These are phyloP conservation scores for Komagataella populi DNA, from an alignment of 805 yeast species.

Conservation along the genomic window DNA sequence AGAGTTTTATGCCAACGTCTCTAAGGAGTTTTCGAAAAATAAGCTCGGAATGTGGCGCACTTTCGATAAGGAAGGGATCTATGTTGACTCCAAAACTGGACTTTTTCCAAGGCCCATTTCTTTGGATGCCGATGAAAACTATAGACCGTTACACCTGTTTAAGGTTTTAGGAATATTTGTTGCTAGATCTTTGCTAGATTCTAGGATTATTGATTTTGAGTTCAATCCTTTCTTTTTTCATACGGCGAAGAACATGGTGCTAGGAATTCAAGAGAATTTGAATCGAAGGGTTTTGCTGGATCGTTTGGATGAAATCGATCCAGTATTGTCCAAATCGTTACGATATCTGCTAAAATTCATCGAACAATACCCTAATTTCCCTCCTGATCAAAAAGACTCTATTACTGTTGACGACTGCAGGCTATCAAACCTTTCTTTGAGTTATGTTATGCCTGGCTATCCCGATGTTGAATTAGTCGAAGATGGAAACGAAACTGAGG, in stretches of 20 bases:
- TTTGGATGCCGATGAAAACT: constrained; percentile 19
- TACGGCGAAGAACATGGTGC: constrained; percentile 26
- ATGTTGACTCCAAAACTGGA: constrained; percentile 32
- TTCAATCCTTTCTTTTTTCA: constrained; percentile 63
- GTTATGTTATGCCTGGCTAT: constrained; percentile 70
- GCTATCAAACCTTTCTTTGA: constrained; percentile 28
- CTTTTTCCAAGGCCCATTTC: constrained; percentile 62
- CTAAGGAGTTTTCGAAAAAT: constrained; percentile 54
- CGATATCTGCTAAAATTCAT: constrained; percentile 31
- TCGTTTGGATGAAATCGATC: constrained; percentile 39
- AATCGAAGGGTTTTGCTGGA: constrained; percentile 14
- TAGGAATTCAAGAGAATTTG: constrained; percentile 2
- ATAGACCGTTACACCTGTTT: constrained; percentile 38
- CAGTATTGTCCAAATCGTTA: constrained; percentile 43
- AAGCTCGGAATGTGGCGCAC: constrained; percentile 60
- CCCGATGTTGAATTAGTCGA: constrained; percentile 41
- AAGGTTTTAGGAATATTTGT: constrained; percentile 66
- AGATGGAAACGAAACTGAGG: constrained; percentile 36
- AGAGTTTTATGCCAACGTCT: constrained; percentile 78
- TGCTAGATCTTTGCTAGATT: constrained; percentile 78
- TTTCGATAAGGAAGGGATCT: constrained; percentile 13
- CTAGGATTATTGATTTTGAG: constrained; percentile 74
- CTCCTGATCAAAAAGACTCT: constrained; percentile 14
- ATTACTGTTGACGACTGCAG: constrained; percentile 26
- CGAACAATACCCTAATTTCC: constrained; percentile 7